Percentiles rank a stretch among this genome's conserved stretches.
These are phyloP conservation scores for Odontarrhena argentea DNA, from an alignment of 345 rosid genomes.

Conservation along the genomic window DNA sequence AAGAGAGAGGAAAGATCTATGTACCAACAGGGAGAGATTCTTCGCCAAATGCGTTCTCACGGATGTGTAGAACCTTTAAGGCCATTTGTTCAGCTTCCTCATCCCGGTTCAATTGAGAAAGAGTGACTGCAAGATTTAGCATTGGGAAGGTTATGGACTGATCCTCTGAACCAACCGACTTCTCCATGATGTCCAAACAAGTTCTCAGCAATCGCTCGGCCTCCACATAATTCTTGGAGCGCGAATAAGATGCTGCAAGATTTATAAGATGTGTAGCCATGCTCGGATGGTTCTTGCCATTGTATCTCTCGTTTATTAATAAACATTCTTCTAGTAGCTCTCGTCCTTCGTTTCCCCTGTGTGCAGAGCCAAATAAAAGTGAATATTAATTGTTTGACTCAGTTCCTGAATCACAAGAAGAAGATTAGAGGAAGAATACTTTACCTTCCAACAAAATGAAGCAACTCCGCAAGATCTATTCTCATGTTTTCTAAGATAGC, in stretches of 20 bases:
- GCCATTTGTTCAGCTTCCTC: conserved; percentile 78
- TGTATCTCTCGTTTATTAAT: conserved; percentile 60
- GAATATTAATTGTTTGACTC: background rate
- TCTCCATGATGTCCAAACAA: conserved; percentile 61
- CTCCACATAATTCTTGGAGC: conserved; percentile 64
- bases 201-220: conserved; percentile 77
- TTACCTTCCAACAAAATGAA: conserved; percentile 84
- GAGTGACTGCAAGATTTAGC: conserved; percentile 76
- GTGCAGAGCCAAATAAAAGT: conserved; percentile 17
- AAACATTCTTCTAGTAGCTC: conserved; percentile 83
- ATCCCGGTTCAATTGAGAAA: conserved; percentile 63
- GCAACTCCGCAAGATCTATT: conserved; percentile 86
- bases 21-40: conserved; percentile 86
- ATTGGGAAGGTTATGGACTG: conserved; percentile 75
- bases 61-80: conserved; percentile 57
- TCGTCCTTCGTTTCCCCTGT: conserved; percentile 81
- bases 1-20: conserved; percentile 25
- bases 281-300: conserved; percentile 73
- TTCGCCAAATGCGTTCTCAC: conserved; percentile 76
- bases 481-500: conserved; percentile 70
- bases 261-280: conserved; percentile 69
- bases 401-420: conserved; percentile 9
- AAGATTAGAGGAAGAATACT: background rate
- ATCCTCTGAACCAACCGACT: conserved; percentile 57
- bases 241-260: conserved; percentile 78